Evolutionary conservation across 2,329 filamentous ascomycete species (phyloP), one percentile per base, ranked within the genome.

Genomic region (Aspergillus hiratsukae): DNA sequence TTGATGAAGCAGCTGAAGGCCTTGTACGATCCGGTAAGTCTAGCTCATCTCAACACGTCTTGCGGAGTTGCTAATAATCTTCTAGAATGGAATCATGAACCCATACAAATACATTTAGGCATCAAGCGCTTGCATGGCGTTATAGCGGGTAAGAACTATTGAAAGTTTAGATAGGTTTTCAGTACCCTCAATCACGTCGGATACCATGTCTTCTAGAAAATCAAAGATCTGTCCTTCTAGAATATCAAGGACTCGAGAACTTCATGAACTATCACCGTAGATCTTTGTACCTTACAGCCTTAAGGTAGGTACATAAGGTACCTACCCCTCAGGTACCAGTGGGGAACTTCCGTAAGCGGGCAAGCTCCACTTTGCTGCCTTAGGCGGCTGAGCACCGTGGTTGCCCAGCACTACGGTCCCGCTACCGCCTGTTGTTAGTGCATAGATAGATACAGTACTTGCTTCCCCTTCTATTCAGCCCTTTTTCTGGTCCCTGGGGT

Each of bases 1-100:
- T 72, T 99, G 72, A 99, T 99, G 94, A 92, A 89, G 81, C 89
- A 95, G 77, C 86, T 97, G 72, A 99, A 99, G 83, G 82, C 87
- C 58, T 78, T 96, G 19, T 99, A 95, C 75, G 94, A 99, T 76
- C 94, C 92, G 69, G 91, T 96, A 78, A 85, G 90, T 72, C 41
- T 56, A 14, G 48, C 40, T 57, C 10, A 56, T 10, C 52, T 40
- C 49, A 7, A 5, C 6, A 8, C 46, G 25, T 29, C 17, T 31
- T 52, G 29, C 49, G 6, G 10, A 5, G 7, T 49, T 52, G 59
- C 64, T 68, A 62, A 69, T 56, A 19, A 54, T 19, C 6, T 56
- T 31, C 23, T 64, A 96, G 91, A 96, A 96, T 65, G 92, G 91
- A 49, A 97, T 97, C 75, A 95, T 97, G 91, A 97, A 97, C 77